Base-by-base conservation (phyloP, 306 rosid species). In the Medicago lupulina region DNA sequence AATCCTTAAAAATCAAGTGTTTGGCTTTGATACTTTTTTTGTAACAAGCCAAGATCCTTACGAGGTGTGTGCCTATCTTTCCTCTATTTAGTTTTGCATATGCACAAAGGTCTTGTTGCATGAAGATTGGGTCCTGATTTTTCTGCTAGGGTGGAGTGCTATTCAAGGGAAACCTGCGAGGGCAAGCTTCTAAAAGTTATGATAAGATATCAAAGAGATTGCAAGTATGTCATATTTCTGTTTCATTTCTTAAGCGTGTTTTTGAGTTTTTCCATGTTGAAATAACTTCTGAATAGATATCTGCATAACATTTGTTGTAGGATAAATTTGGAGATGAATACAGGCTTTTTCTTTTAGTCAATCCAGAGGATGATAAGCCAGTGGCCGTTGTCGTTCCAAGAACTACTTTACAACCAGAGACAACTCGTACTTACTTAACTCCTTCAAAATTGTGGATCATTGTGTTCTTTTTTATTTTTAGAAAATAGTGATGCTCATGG, bases 311-410 rank as follows among this genome's bases (percentile, higher is more conserved):
- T 55, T 64, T 28, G 16, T 83, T 66, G 28, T 66, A 96, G 99
- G 97, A 96, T 79, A 88, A 86, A 49, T 96, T 92, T 79, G 93
- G 97, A 70, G 89, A 96, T 78, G 86, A 85, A 67, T 96, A 86
- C 80, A 96, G 83, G 83, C 90, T 96, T 82, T 96, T 96, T 82
- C 91, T 96, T 85, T 75, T 96, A 77, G 73, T 92, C 76, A 88
- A 96, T 86, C 99, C 99, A 1, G 99, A 96, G 93, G 99, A 95
- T 76, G 98, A 96, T 83, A 88, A 86, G 80, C 99, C 99, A 14
- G 98, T 92, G 74, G 98, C 93, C 6, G 97, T 96, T 40, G 99
- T 96, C 78, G 96, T 96, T 82, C 99, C 98, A 79, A 77, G 76
- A 80, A 83, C 36, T 81, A 92, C 96, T 81, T 86, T 96, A 83